Conservation (phyloP, 2,329 filamentous ascomycete genomes). For the Colletotrichum zoysiae region DNA sequence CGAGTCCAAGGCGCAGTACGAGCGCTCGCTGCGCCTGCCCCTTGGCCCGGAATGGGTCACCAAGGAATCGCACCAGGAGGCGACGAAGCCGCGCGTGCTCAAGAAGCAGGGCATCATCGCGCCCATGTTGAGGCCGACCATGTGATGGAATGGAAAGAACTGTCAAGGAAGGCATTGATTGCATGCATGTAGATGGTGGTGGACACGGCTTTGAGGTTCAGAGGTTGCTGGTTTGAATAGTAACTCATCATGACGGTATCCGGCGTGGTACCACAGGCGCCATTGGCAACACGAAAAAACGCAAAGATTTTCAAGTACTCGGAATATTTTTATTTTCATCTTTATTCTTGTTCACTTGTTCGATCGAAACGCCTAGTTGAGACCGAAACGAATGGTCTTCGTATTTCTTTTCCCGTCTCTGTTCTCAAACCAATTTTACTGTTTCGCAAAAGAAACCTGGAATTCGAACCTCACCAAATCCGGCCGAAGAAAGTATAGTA, state of each 20-base stretch:
- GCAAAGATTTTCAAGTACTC: background rate
- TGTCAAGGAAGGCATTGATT: background rate
- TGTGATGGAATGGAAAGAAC: slow-evolving; percentile 44
- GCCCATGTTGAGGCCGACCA: slow-evolving; percentile 83
- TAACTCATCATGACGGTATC: slow-evolving; percentile 9
- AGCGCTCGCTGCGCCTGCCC: slow-evolving; percentile 86
- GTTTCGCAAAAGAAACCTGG: slow-evolving; percentile 9
- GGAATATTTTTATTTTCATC: background rate
- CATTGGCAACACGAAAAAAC: background rate
- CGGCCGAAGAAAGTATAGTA: slow-evolving; percentile 33
- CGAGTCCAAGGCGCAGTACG: slow-evolving; percentile 89
- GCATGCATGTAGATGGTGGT: slow-evolving; percentile 6
- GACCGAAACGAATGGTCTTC: slow-evolving; percentile 17
- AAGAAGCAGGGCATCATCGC: slow-evolving; percentile 92
- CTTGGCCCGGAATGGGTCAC: slow-evolving; percentile 96
- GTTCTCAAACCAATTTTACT: slow-evolving; percentile 32
- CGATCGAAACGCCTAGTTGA: slow-evolving; percentile 8
- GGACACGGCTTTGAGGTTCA: background rate
- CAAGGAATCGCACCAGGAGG: slow-evolving; percentile 93
- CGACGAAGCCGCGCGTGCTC: slow-evolving; percentile 88
- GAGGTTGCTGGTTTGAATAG: background rate
- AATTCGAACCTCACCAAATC: slow-evolving; percentile 1
- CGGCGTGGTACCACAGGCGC: slow-evolving; percentile 3
- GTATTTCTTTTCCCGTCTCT: slow-evolving; percentile 21
- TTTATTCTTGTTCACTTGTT: background rate